Evolutionary conservation across 805 yeast genomes (phyloP), one percentile per base, ranked within the genome.

Genomic region (Lipomyces anomalus): DNA sequence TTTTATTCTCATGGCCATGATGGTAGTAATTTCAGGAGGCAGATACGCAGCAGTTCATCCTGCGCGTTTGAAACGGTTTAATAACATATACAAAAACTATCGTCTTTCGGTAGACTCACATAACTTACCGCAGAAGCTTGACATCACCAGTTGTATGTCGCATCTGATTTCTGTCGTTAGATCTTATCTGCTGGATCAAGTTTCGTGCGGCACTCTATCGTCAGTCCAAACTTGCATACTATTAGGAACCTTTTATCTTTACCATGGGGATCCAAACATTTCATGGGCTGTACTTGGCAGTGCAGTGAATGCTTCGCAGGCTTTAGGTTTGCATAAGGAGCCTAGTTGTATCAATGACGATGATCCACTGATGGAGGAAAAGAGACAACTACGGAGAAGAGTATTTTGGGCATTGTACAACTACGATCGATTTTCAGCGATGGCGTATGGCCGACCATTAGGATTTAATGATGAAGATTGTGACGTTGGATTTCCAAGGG

Each of bases 371-470:
- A 16, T 34, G 11, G 23, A 28, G 22, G 34, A 36, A 20, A 13
- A 37, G 22, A 23, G 29, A n/a, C 35, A 35, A 21, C 33, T 48
- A 4, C 44, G 51, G 4, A 40, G 42, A n/a, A 44, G 51, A 1
- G 39, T 46, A 7, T 48, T 46, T n/a, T 48, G 53, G 53, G 44
- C 51, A 13, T 22, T 42, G 22, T 48, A 48, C 30, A 38, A 23
- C 9, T 45, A 35, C n/a, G 53, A 48, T 26, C 24, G 43, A 22
- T 38, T 46, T 18, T 24, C 41, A 11, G 38, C 53, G 4, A 34
- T 46, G 11, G 20, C 46, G 28, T 48, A 42, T 30, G 53, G 53
- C 5, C 17, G 45, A 33, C 53, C 53, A 5, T n/a, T 34, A 1
- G 43, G 40, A 4, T 18, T 48, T 11, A 22, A 22, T 4, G 53